phyloP scores from a whole-genome alignment of 2,329 filamentous ascomycete genomes.

The Talaromyces sp. region DNA sequence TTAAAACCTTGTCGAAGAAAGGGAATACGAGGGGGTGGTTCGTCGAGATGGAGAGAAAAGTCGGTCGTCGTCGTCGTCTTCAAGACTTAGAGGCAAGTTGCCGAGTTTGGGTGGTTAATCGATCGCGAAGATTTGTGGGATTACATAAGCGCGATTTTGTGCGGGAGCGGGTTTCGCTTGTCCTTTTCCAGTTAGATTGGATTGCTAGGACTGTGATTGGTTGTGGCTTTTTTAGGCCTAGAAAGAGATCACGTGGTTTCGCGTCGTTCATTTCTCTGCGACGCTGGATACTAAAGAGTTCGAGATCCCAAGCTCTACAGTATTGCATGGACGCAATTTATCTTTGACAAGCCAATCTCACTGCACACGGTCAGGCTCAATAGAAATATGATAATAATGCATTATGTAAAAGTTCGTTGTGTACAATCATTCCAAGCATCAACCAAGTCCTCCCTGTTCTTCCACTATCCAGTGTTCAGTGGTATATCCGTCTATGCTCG shows the following conservation, averaged over 20 bases:
- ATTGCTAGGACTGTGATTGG: not conserved
- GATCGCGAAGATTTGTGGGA: slow-evolving; percentile 16
- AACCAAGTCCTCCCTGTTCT: not conserved
- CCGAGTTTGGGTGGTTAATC: slow-evolving; percentile 25
- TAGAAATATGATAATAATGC: not conserved
- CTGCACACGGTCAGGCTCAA: no score
- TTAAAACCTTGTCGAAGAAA: slow-evolving; percentile 18
- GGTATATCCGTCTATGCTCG: not conserved
- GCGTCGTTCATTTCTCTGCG: no score
- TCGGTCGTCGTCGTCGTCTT: slow-evolving; percentile 33
- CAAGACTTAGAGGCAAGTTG: slow-evolving; percentile 20
- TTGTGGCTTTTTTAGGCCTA: no score
- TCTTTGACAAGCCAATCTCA: no score
- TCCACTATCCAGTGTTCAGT: not conserved
- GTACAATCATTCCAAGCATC: not conserved
- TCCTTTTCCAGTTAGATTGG: slow-evolving; percentile 35
- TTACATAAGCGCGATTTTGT: slow-evolving; percentile 17
- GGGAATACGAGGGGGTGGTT: slow-evolving; percentile 26
- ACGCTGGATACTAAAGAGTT: no score
- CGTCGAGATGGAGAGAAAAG: slow-evolving; percentile 23
- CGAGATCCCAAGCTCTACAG: no score
- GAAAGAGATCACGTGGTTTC: no score
- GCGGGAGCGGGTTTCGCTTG: slow-evolving; percentile 35
- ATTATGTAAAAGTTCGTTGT: not conserved
- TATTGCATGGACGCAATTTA: no score